Percentiles rank a stretch among this genome's conserved stretches.
phyloP scores from a whole-genome alignment of 2,329 filamentous ascomycete genomes.

The Neophaeococcomyces mojaviensis region DNA sequence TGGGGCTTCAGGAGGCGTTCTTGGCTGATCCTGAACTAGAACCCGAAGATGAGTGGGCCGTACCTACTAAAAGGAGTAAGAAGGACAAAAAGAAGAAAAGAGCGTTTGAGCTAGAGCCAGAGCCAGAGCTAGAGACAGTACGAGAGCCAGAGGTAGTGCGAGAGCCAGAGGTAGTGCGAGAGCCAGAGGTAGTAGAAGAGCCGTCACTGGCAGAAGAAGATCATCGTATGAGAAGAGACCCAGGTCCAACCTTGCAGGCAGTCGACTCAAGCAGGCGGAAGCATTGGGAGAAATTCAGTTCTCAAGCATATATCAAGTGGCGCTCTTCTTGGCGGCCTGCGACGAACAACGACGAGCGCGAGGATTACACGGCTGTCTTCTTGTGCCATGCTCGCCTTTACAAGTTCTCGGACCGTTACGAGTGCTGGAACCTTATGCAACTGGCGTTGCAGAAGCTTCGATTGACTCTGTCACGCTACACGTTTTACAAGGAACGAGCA shows the following conservation, averaged over 20 bases:
- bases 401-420: constrained; percentile 35
- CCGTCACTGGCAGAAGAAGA: too few relatives aligned
- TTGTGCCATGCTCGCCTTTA: constrained; percentile 34
- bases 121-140: too few relatives aligned
- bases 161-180: too few relatives aligned
- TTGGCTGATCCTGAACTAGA: not conserved
- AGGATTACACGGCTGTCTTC: constrained; percentile 30
- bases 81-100: too few relatives aligned
- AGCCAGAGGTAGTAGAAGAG: too few relatives aligned
- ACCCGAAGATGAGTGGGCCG: too few relatives aligned
- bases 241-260: not conserved
- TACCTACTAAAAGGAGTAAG: too few relatives aligned
- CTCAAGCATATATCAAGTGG: not conserved
- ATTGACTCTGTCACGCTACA: constrained; percentile 26
- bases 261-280: not conserved
- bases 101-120: too few relatives aligned
- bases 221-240: too few relatives aligned
- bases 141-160: too few relatives aligned
- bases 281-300: constrained; percentile 8
- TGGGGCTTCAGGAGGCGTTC: not conserved
- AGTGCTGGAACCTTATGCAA: constrained; percentile 28
- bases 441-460: constrained; percentile 30
- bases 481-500: constrained; percentile 23
- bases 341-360: constrained; percentile 9
- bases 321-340: constrained; percentile 12